A percentile compares a stretch with the other conserved stretches of the same genome.
Conservation (phyloP, 169 alveolate genomes). For the Besnoitia besnoiti region DNA sequence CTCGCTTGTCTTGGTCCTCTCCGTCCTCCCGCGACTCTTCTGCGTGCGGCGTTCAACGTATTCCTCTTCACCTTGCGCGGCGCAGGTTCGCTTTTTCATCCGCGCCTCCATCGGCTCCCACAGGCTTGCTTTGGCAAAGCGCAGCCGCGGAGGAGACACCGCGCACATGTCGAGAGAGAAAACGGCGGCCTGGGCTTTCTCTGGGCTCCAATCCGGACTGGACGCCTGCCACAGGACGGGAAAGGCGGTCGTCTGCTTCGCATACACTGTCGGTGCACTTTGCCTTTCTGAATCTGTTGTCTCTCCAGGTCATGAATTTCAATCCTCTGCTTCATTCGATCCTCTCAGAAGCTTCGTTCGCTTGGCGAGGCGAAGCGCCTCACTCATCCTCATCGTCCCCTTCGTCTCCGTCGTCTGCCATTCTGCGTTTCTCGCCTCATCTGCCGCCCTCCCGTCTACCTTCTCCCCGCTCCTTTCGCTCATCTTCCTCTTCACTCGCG, state of each 20-base stretch:
- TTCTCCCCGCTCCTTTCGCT: not conserved
- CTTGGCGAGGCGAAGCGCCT: not conserved
- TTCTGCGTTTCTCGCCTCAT: not conserved
- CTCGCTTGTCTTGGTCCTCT: not conserved
- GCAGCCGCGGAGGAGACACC: not conserved
- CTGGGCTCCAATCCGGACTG: not conserved
- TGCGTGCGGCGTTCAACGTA: too few relatives aligned
- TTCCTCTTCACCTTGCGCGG: too few relatives aligned
- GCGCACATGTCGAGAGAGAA: not conserved
- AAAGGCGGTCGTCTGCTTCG: not conserved
- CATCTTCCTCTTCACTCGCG: not conserved
- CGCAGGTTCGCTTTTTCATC: not conserved
- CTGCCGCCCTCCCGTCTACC: not conserved
- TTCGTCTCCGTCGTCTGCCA: not conserved
- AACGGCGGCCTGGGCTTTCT: not conserved
- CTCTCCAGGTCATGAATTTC: conserved; percentile 1
- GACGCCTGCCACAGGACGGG: not conserved
- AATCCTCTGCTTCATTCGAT: not conserved
- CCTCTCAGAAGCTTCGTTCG: not conserved
- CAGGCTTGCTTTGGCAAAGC: not conserved
- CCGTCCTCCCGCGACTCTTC: too few relatives aligned
- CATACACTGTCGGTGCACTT: not conserved
- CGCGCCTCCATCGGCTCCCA: not conserved
- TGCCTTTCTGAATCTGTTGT: not conserved
- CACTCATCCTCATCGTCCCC: not conserved